Percentiles rank a stretch among this genome's conserved stretches.
These are phyloP conservation scores for Neopestalotiopsis sp. DNA, from an alignment of 2,329 filamentous ascomycete species.

Conservation along the genomic window DNA sequence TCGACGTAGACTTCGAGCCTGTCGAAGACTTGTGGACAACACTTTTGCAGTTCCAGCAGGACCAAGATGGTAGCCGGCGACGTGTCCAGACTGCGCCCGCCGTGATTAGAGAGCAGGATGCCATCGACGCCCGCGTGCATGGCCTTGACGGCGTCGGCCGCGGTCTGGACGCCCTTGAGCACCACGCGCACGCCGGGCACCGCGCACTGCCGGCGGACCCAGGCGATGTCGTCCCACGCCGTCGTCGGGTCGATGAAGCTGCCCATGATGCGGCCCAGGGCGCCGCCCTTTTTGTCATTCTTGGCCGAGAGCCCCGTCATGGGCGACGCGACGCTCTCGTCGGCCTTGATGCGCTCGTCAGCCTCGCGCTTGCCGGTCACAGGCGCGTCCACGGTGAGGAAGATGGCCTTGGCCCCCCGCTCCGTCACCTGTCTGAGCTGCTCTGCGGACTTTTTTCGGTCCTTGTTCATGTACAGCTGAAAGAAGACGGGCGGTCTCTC, in stretches of 20 bases:
- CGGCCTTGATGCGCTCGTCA: conserved; percentile 50
- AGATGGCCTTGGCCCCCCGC: conserved; percentile 55
- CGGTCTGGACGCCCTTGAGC: conserved; percentile 74
- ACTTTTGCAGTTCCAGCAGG: conserved; percentile 66
- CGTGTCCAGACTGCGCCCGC: conserved; percentile 61
- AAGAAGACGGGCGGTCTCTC: conserved; percentile 18
- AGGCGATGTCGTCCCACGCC: conserved; percentile 68
- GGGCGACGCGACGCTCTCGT: conserved; percentile 51
- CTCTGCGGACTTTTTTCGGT: conserved; percentile 18
- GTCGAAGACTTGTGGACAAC: conserved; percentile 64
- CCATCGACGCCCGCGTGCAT: conserved; percentile 67
- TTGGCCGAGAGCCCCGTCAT: conserved; percentile 54
- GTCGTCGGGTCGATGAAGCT: conserved; percentile 61
- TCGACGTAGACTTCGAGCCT: conserved; percentile 67
- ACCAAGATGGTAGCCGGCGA: conserved; percentile 61
- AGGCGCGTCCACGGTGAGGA: conserved; percentile 64
- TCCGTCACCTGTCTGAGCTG: conserved; percentile 10
- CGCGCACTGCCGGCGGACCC: conserved; percentile 61
- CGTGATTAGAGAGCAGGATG: conserved; percentile 74
- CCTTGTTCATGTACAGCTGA: conserved; percentile 22
- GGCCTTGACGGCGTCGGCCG: conserved; percentile 65
- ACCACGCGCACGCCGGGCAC: conserved; percentile 58
- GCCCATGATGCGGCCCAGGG: conserved; percentile 60
- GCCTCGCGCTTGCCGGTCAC: conserved; percentile 60
- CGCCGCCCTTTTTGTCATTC: conserved; percentile 59